Base-by-base conservation (phyloP, 2,329 filamentous ascomycete species). In the Trematosphaeria pertusa region DNA sequence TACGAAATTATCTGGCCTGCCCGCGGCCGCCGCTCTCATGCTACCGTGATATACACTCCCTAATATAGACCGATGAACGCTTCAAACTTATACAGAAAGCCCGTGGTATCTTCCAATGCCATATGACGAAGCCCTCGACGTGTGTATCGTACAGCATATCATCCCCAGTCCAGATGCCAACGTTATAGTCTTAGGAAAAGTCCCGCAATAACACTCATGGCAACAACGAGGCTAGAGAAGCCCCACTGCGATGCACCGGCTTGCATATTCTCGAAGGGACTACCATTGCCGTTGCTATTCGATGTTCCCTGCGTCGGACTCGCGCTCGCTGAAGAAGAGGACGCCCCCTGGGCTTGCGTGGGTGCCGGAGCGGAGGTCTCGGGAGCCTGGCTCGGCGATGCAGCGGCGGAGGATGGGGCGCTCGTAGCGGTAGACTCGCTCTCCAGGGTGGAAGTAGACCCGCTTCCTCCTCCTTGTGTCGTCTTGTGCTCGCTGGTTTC, bases 201-300 rank as follows among this genome's bases (percentile, higher is more conserved):
- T 7, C 56, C 43, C 10, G 52, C 46, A 26, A 61, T 20, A 3
- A 45, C 34, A 7, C 49, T 48, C 26, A 48, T n/a, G 11, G 45
- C 51, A 12, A 52, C n/a, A 1, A 55, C 5, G 5, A 38, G 24
- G 14, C 35, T 36, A 3, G 53, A 49, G 6, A 58, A 15, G 11
- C 38, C 19, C 51, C 48, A 56, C 14, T 33, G 51, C 4, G 31
- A 28, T 22, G 57, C 52, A 12, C 46, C 52, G n/a, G 59, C 61
- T 22, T 64, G 57, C 56, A 59, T 58, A 24, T 65, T 62, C 22
- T 59, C 58, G 37, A 66, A 66, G 5, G 59, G 61, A 30, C 60
- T 66, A 14, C 61, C 63, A 22, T 61, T 58, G 37, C 50, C 54
- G 24, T 56, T 56, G 12, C 45, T 37, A 12, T 55, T 46, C 14